phyloP scores from a whole-genome alignment of 441 rosid genomes.

The Populus hybrid region DNA sequence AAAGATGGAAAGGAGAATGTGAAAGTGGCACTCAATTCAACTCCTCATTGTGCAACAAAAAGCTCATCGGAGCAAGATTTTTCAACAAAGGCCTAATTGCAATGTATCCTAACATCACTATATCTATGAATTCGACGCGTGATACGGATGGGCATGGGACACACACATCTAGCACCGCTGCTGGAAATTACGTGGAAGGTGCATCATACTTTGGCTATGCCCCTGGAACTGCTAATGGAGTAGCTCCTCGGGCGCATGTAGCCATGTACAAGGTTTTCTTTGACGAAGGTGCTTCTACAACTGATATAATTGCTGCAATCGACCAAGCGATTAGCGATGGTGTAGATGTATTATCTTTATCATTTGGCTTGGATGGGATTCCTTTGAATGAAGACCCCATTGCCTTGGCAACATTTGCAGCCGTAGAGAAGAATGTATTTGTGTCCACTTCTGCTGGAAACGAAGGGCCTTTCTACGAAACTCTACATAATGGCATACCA shows the following conservation, averaged over 20 bases:
- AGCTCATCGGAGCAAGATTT: constrained; percentile 72
- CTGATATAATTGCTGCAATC: constrained; percentile 78
- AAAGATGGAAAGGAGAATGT: constrained; percentile 68
- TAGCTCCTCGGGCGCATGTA: constrained; percentile 67
- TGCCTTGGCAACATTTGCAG: too few species aligned
- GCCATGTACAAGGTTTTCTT: constrained; percentile 79
- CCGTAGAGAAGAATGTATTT: too few species aligned
- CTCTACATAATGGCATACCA: constrained; percentile 76
- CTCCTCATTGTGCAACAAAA: constrained; percentile 61
- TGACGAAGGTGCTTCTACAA: constrained; percentile 48
- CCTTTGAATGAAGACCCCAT: constrained; percentile 64
- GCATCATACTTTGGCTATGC: constrained; percentile 62
- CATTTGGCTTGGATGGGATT: constrained; percentile 59
- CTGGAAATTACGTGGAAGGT: constrained; percentile 57
- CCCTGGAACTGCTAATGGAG: constrained; percentile 63
- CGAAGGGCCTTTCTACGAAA: too few species aligned
- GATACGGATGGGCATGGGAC: constrained; percentile 86
- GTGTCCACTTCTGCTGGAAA: too few species aligned
- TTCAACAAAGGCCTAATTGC: constrained; percentile 58
- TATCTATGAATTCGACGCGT: constrained; percentile 58
- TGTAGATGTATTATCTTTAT: constrained; percentile 65
- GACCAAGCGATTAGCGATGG: constrained; percentile 75
- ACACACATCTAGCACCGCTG: constrained; percentile 74
- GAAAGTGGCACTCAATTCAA: constrained; percentile 60
- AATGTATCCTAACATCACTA: constrained; percentile 33